phyloP scores from a whole-genome alignment of 2,329 filamentous ascomycete species.

The Talaromyces sp. region DNA sequence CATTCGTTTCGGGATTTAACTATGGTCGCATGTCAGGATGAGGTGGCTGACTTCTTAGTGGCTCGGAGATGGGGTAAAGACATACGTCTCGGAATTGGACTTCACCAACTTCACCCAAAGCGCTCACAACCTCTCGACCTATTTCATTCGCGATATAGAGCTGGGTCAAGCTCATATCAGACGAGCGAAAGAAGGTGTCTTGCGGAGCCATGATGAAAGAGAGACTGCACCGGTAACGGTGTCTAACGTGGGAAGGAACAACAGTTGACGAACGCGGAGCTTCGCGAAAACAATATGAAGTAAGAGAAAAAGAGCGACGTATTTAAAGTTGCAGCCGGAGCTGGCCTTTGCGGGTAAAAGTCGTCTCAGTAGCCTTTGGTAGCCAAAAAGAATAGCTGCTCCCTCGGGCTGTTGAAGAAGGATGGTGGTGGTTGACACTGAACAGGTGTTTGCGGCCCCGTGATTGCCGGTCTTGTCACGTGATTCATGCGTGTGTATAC shows the following conservation, averaged over 20 bases:
- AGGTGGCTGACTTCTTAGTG: neutral
- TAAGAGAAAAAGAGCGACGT: neutral
- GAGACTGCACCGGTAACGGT: neutral
- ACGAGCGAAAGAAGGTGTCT: conserved; percentile 98
- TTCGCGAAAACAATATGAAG: neutral
- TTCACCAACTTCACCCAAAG: conserved; percentile 88
- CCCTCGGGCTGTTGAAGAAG: neutral
- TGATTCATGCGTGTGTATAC: neutral
- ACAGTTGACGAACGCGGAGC: neutral
- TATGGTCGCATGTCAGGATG: conserved; percentile 34
- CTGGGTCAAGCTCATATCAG: conserved; percentile 99
- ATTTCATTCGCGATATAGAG: conserved; percentile 99
- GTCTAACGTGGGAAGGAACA: neutral
- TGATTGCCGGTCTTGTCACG: conserved; percentile 5
- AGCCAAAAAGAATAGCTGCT: neutral
- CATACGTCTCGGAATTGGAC: conserved; percentile 97
- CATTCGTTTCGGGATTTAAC: conserved; percentile 88
- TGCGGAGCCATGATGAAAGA: conserved; percentile 53
- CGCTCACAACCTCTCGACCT: conserved; percentile 92
- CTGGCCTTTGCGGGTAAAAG: neutral
- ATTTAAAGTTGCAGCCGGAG: neutral
- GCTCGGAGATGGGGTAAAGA: conserved; percentile 14
- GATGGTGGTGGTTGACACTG: conserved; percentile 2
- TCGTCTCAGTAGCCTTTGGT: neutral
- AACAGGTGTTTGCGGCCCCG: conserved; percentile 1